Evolutionary conservation across 1,284 basidiomycete genomes (phyloP), one percentile per base, ranked within the genome.

Genomic region (Sphaerobolus stellatus): DNA sequence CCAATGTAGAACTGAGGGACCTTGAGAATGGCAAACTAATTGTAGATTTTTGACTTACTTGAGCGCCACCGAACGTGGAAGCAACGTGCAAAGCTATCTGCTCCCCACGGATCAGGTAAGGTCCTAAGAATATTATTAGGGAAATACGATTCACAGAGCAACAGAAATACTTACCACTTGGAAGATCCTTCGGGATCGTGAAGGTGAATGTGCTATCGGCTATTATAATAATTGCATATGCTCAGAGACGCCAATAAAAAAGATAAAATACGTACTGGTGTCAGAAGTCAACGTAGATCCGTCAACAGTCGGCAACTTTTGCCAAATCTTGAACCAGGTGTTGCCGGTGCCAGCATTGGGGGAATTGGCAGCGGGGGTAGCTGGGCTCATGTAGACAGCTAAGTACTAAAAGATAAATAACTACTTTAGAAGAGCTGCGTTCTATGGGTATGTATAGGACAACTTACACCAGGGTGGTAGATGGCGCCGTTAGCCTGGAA

Each of bases 261-360:
- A 7, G 22, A 43, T 22, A 5, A 59, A 72, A 51, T 45, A 75
- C 75, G 71, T 50, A 64, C 59, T 14, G 73, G 71, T 22, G 70
- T 68, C 58, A 76, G 75, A 34, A 65, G 64, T 28, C 75, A 61
- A 28, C 66, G 65, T 30, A 66, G 67, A 28, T 70, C 52, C n/a
- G 67, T 64, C 52, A 62, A 75, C 5, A 62, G 62, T 8, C 75
- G 74, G 3, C 68, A n/a, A 52, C 59, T 71, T 64, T 62, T 78
- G 71, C 71, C 71, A 74, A 34, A 77, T 72, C 67, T 79, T 79
- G 70, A 78, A 79, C 77, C 77, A 79, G 14, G 74, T 76, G 38
- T 68, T 64, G 20, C 73, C 74, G 14, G 71, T 67, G 13, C 73
- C 76, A 36, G 74, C 77, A 30, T 60, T 64, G 53, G 67, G 68